phyloP scores from a whole-genome alignment of 2,329 filamentous ascomycete genomes.

The Penicillium brevicompactum region DNA sequence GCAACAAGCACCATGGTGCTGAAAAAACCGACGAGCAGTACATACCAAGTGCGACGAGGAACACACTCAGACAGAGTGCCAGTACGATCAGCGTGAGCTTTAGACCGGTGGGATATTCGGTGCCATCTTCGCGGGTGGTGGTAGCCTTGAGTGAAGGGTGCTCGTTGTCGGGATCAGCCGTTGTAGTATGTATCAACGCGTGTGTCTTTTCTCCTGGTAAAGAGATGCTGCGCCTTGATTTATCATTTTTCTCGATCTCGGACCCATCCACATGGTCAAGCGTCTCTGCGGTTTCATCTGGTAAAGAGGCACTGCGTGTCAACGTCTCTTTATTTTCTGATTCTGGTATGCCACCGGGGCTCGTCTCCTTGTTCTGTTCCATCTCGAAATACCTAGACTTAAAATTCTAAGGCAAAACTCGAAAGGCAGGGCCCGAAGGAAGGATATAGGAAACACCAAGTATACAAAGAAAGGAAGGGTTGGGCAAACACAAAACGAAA shows the following conservation, averaged over 20 bases:
- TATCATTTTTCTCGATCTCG: neutral
- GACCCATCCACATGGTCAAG: too few relatives aligned
- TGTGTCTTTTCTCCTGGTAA: neutral
- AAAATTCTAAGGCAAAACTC: too few relatives aligned
- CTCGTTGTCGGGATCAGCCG: neutral
- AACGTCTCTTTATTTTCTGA: neutral
- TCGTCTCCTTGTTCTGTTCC: too few relatives aligned
- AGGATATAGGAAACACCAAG: too few relatives aligned
- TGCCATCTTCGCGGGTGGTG: neutral
- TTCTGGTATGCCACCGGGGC: too few relatives aligned
- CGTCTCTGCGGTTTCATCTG: neutral
- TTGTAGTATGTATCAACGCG: neutral
- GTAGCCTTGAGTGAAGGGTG: neutral
- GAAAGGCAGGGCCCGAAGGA: too few relatives aligned
- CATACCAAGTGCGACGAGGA: constrained; percentile 1
- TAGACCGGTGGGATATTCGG: neutral
- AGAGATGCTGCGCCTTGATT: neutral
- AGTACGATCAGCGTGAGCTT: neutral
- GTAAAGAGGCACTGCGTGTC: neutral
- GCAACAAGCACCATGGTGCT: neutral
- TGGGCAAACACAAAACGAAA: too few relatives aligned
- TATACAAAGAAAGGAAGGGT: too few relatives aligned
- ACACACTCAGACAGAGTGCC: neutral
- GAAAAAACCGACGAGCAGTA: neutral
- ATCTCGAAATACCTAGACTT: too few relatives aligned